Evolutionary conservation across 2,329 filamentous ascomycete genomes (phyloP).

Genomic region (Stagonosporopsis rhizophila): DNA sequence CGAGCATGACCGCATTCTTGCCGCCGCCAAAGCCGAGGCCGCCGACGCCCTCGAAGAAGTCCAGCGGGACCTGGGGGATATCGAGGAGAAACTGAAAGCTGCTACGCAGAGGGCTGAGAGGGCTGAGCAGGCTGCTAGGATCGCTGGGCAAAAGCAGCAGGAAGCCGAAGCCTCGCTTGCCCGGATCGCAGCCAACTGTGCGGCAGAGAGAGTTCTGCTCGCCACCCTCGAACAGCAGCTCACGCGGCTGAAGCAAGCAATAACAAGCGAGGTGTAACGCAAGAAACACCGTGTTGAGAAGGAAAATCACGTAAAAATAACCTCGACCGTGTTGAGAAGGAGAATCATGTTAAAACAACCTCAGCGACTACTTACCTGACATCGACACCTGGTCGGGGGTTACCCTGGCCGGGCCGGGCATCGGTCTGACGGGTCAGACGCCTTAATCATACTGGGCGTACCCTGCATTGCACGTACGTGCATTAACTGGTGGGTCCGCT

Average conservation of each 20-base stretch:
- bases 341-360: background rate
- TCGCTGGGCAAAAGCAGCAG: background rate
- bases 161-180: background rate
- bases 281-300: too few relatives aligned
- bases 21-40: too few relatives aligned
- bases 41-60: too few relatives aligned
- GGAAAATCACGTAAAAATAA: too few relatives aligned
- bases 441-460: too few relatives aligned
- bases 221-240: background rate
- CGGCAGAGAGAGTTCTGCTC: background rate
- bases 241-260: background rate
- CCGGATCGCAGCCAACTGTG: background rate
- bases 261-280: too few relatives aligned
- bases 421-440: conserved; percentile 12
- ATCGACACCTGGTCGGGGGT: conserved; percentile 8
- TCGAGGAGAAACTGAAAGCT: too few relatives aligned
- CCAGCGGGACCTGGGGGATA: too few relatives aligned
- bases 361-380: background rate
- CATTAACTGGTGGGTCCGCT: too few relatives aligned
- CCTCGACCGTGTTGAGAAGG: background rate
- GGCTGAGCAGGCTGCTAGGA: too few relatives aligned
- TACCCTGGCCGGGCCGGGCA: conserved; percentile 14
- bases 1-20: background rate
- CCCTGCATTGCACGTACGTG: too few relatives aligned
- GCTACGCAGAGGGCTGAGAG: too few relatives aligned